Percentiles rank a stretch among this genome's conserved stretches.
Conservation (phyloP, 805 yeast species). For the Sungouiozyma intestinalis region DNA sequence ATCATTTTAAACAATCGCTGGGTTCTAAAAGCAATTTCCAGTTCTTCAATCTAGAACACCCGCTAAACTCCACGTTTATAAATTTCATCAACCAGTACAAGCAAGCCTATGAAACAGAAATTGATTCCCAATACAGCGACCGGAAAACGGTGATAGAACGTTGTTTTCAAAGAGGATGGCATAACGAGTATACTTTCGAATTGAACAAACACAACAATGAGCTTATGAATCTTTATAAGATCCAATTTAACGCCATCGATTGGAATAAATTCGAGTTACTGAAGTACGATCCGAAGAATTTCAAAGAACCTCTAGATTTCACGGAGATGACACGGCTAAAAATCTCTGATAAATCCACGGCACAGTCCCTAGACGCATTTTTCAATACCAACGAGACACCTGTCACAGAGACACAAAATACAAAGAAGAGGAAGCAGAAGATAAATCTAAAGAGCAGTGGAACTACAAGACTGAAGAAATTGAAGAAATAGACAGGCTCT, state of each 20-base stretch:
- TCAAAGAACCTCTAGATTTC: slow-evolving; percentile 23
- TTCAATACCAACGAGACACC: neutral
- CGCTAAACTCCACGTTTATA: slow-evolving; percentile 44
- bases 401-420: slow-evolving; percentile 10
- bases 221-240: slow-evolving; percentile 29
- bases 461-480: slow-evolving; percentile 40
- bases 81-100: slow-evolving; percentile 47
- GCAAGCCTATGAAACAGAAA: slow-evolving; percentile 15
- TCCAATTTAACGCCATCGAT: slow-evolving; percentile 65
- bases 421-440: slow-evolving; percentile 34
- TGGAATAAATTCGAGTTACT: slow-evolving; percentile 80
- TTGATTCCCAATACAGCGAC: neutral
- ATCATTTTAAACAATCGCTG: slow-evolving; percentile 29
- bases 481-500: slow-evolving; percentile 6
- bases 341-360: neutral
- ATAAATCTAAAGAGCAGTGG: slow-evolving; percentile 59
- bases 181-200: slow-evolving; percentile 30
- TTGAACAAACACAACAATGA: slow-evolving; percentile 29
- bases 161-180: slow-evolving; percentile 50
- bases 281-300: slow-evolving; percentile 40
- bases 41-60: slow-evolving; percentile 51
- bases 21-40: slow-evolving; percentile 49
- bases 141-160: slow-evolving; percentile 2
- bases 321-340: slow-evolving; percentile 4
- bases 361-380: neutral